Evolutionary conservation across 2,329 filamentous ascomycete genomes (phyloP).

Genomic region (Ophiostoma quercus): DNA sequence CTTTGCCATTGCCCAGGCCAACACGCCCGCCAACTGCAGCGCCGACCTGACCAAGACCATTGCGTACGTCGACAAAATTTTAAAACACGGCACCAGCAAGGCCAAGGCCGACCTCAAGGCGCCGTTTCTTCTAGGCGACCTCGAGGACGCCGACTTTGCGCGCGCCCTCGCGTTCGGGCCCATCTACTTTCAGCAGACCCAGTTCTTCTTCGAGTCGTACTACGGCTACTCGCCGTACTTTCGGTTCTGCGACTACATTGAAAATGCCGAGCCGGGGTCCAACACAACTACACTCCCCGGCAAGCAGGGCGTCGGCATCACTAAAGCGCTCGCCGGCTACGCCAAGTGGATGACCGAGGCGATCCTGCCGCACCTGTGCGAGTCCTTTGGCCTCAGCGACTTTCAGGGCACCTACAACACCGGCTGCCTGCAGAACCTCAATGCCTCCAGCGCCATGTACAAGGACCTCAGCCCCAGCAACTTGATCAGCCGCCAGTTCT

Average conservation of each 20-base stretch:
- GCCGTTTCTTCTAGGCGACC: slow-evolving; percentile 43
- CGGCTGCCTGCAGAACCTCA: slow-evolving; percentile 43
- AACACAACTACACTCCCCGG: slow-evolving; percentile 39
- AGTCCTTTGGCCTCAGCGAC: slow-evolving; percentile 37
- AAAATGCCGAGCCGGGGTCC: slow-evolving; percentile 27
- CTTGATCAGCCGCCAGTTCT: slow-evolving; percentile 47
- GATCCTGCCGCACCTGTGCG: slow-evolving; percentile 40
- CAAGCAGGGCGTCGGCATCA: slow-evolving; percentile 46
- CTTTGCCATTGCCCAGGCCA: slow-evolving; percentile 40
- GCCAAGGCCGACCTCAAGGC: slow-evolving; percentile 44
- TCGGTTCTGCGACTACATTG: slow-evolving; percentile 47
- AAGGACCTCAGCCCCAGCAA: slow-evolving; percentile 39
- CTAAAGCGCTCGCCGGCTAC: slow-evolving; percentile 49
- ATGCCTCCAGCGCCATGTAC: slow-evolving; percentile 41
- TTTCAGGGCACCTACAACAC: slow-evolving; percentile 38
- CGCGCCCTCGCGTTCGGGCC: slow-evolving; percentile 51
- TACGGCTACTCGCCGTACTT: slow-evolving; percentile 38
- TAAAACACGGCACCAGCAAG: slow-evolving; percentile 36
- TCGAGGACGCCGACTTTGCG: slow-evolving; percentile 45
- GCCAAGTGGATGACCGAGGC: slow-evolving; percentile 44
- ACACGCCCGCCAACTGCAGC: slow-evolving; percentile 53
- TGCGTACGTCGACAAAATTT: slow-evolving; percentile 46
- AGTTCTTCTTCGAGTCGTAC: slow-evolving; percentile 36
- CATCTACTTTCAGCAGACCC: slow-evolving; percentile 49
- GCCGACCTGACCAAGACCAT: slow-evolving; percentile 46